Percentiles rank a stretch among this genome's conserved stretches.
phyloP scores from a whole-genome alignment of 2,329 filamentous ascomycete species.

The Claviceps arundinis region DNA sequence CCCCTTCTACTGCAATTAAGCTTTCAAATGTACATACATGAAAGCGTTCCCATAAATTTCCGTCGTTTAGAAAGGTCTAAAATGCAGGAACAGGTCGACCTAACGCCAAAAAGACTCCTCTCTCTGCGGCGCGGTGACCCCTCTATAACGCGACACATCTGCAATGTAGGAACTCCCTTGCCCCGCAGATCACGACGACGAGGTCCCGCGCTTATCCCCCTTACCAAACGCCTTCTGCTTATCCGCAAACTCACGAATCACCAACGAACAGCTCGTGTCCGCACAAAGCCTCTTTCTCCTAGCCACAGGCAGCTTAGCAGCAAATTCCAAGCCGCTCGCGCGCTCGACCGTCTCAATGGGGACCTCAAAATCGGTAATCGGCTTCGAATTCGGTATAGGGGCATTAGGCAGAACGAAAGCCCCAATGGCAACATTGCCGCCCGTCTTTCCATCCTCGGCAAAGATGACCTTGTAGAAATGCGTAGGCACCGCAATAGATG shows the following conservation, averaged over 20 bases:
- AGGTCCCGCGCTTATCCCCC: constrained; percentile 12
- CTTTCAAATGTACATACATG: no score
- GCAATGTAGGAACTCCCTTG: neutral
- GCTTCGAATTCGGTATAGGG: constrained; percentile 74
- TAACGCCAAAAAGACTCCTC: no score
- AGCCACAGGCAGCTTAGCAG: constrained; percentile 57
- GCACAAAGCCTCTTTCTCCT: constrained; percentile 70
- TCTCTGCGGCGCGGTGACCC: no score
- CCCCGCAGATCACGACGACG: constrained; percentile 3
- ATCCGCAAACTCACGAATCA: constrained; percentile 66
- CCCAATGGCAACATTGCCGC: constrained; percentile 71
- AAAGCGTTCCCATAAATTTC: no score
- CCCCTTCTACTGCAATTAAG: no score
- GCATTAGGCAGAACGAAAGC: constrained; percentile 95
- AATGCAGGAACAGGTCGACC: no score
- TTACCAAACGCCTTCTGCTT: constrained; percentile 46
- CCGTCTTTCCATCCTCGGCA: constrained; percentile 62
- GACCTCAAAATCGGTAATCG: constrained; percentile 84
- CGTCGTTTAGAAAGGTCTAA: no score
- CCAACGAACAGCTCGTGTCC: constrained; percentile 70
- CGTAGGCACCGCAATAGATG: constrained; percentile 89
- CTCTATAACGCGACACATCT: no score
- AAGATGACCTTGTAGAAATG: constrained; percentile 99
- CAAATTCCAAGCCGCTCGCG: constrained; percentile 86
- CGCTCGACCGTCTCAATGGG: constrained; percentile 86